These are phyloP conservation scores for Asterionellopsis glacialis DNA, from an alignment of 108 stramenopile species.

Conservation along the genomic window DNA sequence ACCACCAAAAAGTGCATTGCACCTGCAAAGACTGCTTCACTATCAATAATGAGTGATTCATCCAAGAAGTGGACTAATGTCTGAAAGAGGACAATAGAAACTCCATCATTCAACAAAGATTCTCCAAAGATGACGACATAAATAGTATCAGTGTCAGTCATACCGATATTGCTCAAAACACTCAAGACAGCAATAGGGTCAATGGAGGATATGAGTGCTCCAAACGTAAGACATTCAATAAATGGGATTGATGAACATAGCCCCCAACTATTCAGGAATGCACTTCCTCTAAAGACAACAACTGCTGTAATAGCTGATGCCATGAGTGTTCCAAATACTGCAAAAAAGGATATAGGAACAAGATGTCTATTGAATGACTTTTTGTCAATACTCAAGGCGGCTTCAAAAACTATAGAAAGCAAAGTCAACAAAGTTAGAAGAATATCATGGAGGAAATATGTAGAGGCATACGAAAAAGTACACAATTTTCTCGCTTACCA, in stretches of 20 bases:
- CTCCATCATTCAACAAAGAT: constrained; percentile 71
- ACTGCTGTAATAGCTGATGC: constrained; percentile 70
- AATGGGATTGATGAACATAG: constrained; percentile 51
- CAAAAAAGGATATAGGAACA: constrained; percentile 74
- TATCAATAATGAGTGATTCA: constrained; percentile 21
- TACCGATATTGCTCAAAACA: constrained; percentile 35
- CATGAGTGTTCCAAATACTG: constrained; percentile 74
- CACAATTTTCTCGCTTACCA: neutral
- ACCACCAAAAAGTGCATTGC: constrained; percentile 31
- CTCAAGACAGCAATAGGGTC: constrained; percentile 56
- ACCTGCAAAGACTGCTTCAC: constrained; percentile 7
- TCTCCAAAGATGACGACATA: constrained; percentile 78
- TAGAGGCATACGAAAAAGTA: no score
- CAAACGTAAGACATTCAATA: constrained; percentile 43
- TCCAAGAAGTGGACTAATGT: constrained; percentile 36
- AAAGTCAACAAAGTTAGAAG: constrained; percentile 6
- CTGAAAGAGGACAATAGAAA: constrained; percentile 45
- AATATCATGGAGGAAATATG: no score
- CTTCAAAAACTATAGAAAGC: no score
- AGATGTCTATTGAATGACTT: constrained; percentile 66
- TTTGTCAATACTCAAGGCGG: constrained; percentile 83
- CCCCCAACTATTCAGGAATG: constrained; percentile 30
- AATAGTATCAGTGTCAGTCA: constrained; percentile 42
- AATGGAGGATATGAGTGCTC: constrained; percentile 52
- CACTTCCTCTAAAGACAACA: constrained; percentile 62